Evolutionary conservation across 768 basidiomycete genomes (phyloP), one percentile per base, ranked within the genome.

Genomic region (Trichaptum fuscoviolaceum): DNA sequence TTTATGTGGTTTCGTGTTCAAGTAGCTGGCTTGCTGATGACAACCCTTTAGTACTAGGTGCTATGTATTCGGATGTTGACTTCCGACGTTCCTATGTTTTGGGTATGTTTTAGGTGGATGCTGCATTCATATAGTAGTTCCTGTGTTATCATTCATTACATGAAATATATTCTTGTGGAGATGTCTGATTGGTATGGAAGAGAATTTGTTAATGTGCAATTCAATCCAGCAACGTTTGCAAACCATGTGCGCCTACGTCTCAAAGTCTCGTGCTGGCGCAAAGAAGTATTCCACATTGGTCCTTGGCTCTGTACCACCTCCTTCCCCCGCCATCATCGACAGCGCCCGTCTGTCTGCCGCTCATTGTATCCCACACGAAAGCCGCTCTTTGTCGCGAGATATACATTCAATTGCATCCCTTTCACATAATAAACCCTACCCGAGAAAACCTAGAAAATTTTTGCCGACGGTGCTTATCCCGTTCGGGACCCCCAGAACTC

Each of bases 401-500:
- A 4, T 12, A 52, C 12, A 52, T 12, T 52, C 42, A 8, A 15
- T 52, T 52, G 15, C 42, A 52, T 52, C 42, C 42, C 5, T 52
- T 52, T 52, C 42, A 52, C 42, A 52, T 52, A 52, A 52, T 52
- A 12, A 52, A 52, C 42, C 20, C 42, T 52, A 52, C 42, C 42
- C 42, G 42, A 52, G 42, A 52, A 52, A 52, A 52, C 42, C 20
- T 52, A 52, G 42, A 52, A 52, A 52, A 52, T 52, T 52, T 52
- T 52, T 52, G 42, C 42, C 42, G 42, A 52, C 42, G 42, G 42
- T 52, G 42, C 42, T 52, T 52, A 52, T 52, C 42, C 42, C 42
- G 10, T 52, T 52, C 42, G 42, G 42, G 42, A 52, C 42, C 42
- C 42, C 42, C 42, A 52, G 42, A 52, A 52, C 42, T 52, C 42